A percentile compares a stretch with the other conserved stretches of the same genome.
Evolutionary conservation across 805 yeast species (phyloP).

Genomic region (Sugiyamaella smithiae): DNA sequence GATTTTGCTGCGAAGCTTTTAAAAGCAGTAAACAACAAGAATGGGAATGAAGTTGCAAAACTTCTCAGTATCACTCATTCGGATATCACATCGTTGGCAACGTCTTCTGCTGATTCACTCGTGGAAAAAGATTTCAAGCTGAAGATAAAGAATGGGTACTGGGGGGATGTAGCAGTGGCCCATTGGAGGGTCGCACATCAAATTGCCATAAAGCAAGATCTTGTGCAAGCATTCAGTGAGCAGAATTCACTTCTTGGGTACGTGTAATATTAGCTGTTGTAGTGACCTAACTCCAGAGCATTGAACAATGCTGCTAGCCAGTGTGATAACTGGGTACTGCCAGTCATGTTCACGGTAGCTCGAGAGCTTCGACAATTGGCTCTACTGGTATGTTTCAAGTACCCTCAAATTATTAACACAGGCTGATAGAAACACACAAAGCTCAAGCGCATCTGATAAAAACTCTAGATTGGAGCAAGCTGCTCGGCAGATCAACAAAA

Average conservation of each 20-base stretch:
- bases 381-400: constrained; percentile 20
- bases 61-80: constrained; percentile 20
- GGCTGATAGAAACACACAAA: constrained; percentile 8
- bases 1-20: constrained; percentile 12
- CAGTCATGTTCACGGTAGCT: constrained; percentile 29
- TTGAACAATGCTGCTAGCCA: constrained; percentile 81
- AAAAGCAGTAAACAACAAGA: constrained; percentile 14
- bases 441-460: not conserved
- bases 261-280: no score
- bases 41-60: constrained; percentile 22
- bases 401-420: no score
- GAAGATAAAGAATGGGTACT: constrained; percentile 11
- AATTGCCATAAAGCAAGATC: constrained; percentile 19
- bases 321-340: constrained; percentile 61
- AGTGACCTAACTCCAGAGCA: constrained; percentile 43
- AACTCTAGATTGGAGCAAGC: constrained; percentile 44
- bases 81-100: constrained; percentile 16
- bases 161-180: constrained; percentile 26
- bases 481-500: constrained; percentile 63
- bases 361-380: constrained; percentile 31
- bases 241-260: constrained; percentile 31
- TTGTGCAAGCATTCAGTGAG: constrained; percentile 26
- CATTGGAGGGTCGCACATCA: constrained; percentile 28
- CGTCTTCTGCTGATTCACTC: constrained; percentile 16
- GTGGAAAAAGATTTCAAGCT: constrained; percentile 13